phyloP scores from a whole-genome alignment of 2,329 filamentous ascomycete species.

The Fusarium lyarnte region DNA sequence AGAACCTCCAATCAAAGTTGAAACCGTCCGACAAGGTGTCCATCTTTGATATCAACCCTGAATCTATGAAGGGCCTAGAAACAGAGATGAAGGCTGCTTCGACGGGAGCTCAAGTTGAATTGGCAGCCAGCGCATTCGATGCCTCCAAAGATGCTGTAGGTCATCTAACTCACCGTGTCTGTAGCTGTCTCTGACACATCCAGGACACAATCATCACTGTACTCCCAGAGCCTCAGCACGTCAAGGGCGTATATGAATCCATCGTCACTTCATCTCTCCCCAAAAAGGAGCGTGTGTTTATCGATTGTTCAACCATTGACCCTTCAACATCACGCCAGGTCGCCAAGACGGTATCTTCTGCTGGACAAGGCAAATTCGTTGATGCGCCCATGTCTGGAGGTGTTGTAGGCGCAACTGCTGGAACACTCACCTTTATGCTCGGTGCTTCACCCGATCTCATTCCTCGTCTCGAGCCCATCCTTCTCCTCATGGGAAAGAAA shows the following conservation, averaged over 20 bases:
- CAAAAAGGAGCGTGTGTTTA: slow-evolving; percentile 77
- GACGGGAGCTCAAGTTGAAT: slow-evolving; percentile 57
- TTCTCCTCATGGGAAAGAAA: slow-evolving; percentile 85
- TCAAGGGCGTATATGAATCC: slow-evolving; percentile 80
- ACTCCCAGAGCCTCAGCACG: slow-evolving; percentile 88
- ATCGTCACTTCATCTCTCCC: slow-evolving; percentile 70
- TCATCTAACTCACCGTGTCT: slow-evolving; percentile 27
- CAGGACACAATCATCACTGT: slow-evolving; percentile 90
- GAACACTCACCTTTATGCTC: slow-evolving; percentile 95
- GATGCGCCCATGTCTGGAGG: slow-evolving; percentile 98
- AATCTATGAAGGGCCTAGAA: slow-evolving; percentile 57
- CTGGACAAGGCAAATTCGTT: slow-evolving; percentile 79
- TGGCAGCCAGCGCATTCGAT: slow-evolving; percentile 57
- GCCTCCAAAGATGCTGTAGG: slow-evolving; percentile 64
- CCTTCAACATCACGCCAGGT: slow-evolving; percentile 83
- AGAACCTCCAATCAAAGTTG: slow-evolving; percentile 68
- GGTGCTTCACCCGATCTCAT: slow-evolving; percentile 73
- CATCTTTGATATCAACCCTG: slow-evolving; percentile 66
- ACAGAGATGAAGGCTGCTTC: slow-evolving; percentile 57
- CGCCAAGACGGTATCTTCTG: slow-evolving; percentile 71
- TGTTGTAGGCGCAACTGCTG: slow-evolving; percentile 88
- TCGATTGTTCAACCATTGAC: slow-evolving; percentile 97
- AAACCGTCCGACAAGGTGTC: slow-evolving; percentile 59
- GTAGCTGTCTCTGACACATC: background rate
- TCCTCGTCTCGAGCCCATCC: slow-evolving; percentile 71